phyloP scores from a whole-genome alignment of 2,329 filamentous ascomycete species.

The Pseudophaeomoniella oleicola region DNA sequence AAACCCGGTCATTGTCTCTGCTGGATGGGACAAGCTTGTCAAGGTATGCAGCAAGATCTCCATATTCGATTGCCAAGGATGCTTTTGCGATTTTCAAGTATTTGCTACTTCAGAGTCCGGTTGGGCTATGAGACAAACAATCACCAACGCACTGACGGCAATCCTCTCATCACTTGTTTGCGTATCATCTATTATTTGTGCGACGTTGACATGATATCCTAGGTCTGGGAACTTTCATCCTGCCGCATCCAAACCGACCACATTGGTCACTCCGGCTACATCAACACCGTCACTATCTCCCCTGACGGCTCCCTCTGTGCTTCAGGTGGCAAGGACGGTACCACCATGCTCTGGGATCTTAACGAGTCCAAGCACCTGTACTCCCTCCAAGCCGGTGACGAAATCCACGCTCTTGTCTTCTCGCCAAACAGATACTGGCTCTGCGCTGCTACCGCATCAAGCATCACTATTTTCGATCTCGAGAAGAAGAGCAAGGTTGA shows the following conservation, averaged over 20 bases:
- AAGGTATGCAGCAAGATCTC: conserved; percentile 58
- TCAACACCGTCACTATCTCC: conserved; percentile 99
- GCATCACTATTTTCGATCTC: conserved; percentile 99
- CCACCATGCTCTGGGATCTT: conserved; percentile 99
- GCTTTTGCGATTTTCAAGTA: conserved; percentile 80
- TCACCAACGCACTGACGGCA: conserved; percentile 75
- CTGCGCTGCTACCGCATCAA: conserved; percentile 90
- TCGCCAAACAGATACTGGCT: conserved; percentile 99
- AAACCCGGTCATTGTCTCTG: conserved; percentile 98
- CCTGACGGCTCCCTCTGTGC: conserved; percentile 98
- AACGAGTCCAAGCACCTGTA: conserved; percentile 99
- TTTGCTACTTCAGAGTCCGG: conserved; percentile 99
- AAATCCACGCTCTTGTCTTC: conserved; percentile 99
- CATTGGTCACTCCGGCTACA: conserved; percentile 99
- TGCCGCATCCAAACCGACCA: conserved; percentile 99
- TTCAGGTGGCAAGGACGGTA: conserved; percentile 98
- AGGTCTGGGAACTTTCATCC: conserved; percentile 99
- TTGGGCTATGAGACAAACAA: conserved; percentile 90
- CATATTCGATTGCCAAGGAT: conserved; percentile 49
- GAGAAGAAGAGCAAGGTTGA: conserved; percentile 99
- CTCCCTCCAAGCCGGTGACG: conserved; percentile 97
- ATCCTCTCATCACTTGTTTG: conserved; percentile 2
- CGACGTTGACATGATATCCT: conserved; percentile 15
- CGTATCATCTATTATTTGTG: conserved; percentile 4
- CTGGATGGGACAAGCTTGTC: conserved; percentile 99